Evolutionary conservation across 306 rosid species (phyloP), one percentile per base, ranked within the genome.

Genomic region (Phaseolus lunatus): DNA sequence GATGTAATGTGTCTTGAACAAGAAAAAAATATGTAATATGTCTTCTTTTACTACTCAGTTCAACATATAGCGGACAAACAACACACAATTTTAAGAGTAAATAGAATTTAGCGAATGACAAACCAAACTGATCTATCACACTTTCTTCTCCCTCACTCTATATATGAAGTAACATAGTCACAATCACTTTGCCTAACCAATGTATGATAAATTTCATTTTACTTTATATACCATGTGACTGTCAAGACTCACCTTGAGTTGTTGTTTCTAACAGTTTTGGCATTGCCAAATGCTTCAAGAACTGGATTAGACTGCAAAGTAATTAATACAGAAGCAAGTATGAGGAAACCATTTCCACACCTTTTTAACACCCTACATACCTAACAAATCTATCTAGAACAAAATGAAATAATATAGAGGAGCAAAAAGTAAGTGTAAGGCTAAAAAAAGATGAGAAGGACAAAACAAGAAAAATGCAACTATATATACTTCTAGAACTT

Each of bases 251-350:
- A 96, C 99, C 99, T 96, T 84, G 99, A 96, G 85, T 96, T 96
- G 81, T 96, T 96, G 78, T 96, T 96, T 84, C 99, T 87, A 78
- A 96, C 93, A 52, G 99, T 96, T 90, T 96, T 96, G 63, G 99
- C 99, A 84, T 96, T 96, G 56, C 99, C 99, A 82, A 96, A 96
- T 73, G 99, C 91, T 91, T 96, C 99, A 87, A 96, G 99, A 82
- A 96, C 99, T 76, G 99, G 99, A 85, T 96, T 96, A 78, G 99
- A 96, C 99, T 96, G 96, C 82, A 62, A 83, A 66, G 49, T 26
- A 78, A 87, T 73, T 76, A 83, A 82, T 53, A 67, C 45, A 81
- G 63, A 78, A 77, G 22, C 41, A 70, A 70, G 37, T 59, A 73
- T 83, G 83, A 91, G 86, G 45, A 58, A 57, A 81, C 41, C 33